Conservation (phyloP, 768 basidiomycete genomes). For the Lanmaoa pseudosensibilis region DNA sequence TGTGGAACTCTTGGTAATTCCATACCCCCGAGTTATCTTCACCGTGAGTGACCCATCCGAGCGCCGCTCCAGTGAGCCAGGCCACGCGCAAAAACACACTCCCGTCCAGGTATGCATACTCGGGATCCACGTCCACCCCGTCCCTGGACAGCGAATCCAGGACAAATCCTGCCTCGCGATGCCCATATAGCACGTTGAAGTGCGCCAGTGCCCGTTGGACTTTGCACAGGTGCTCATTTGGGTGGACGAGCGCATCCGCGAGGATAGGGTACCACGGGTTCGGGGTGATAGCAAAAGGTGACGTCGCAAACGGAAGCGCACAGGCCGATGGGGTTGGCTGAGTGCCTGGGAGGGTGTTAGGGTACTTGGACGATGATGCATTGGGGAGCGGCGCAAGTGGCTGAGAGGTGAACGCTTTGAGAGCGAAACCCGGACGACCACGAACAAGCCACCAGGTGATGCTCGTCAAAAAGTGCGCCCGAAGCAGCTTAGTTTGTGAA, state of each 20-base stretch:
- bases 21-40: constrained; percentile 28
- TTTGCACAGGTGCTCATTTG: constrained; percentile 57
- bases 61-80: constrained; percentile 46
- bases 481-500: constrained; percentile 55
- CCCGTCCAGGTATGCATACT: constrained; percentile 55
- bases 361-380: constrained; percentile 20
- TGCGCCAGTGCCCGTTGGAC: constrained; percentile 51
- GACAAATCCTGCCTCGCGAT: constrained; percentile 37
- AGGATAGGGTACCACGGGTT: constrained; percentile 64
- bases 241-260: constrained; percentile 52
- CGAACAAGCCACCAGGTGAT: constrained; percentile 58
- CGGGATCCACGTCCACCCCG: constrained; percentile 39
- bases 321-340: constrained; percentile 20
- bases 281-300: constrained; percentile 39
- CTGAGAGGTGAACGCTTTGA: constrained; percentile 49
- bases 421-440: constrained; percentile 51
- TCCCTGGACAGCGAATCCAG: constrained; percentile 24
- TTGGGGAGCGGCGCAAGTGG: constrained; percentile 25
- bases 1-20: constrained; percentile 33
- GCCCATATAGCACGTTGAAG: constrained; percentile 46
- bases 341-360: constrained; percentile 24
- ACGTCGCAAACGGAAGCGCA: constrained; percentile 34
- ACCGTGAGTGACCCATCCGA: constrained; percentile 44
- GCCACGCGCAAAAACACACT: constrained; percentile 62
- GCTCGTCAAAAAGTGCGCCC: constrained; percentile 51